Evolutionary conservation across 768 basidiomycete genomes (phyloP).

Genomic region (Wakefieldia striispora): DNA sequence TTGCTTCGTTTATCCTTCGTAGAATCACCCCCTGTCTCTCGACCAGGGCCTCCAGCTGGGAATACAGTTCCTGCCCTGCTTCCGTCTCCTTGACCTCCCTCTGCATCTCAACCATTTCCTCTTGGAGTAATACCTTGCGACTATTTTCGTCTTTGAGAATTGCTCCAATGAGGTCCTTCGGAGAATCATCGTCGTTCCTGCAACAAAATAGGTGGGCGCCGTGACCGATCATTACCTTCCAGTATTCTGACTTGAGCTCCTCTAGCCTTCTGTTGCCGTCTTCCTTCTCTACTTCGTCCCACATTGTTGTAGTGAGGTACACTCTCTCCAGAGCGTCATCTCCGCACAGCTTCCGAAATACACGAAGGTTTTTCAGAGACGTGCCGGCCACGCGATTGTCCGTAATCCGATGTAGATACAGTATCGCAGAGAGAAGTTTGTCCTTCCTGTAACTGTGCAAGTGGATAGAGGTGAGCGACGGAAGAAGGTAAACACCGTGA

Average conservation of each 20-base stretch:
- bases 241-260: not conserved
- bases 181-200: slow-evolving; percentile 6
- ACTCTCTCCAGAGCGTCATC: slow-evolving; percentile 30
- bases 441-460: slow-evolving; percentile 5
- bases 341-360: slow-evolving; percentile 32
- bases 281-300: slow-evolving; percentile 26
- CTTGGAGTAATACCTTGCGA: slow-evolving; percentile 4
- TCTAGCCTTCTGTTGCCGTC: slow-evolving; percentile 16
- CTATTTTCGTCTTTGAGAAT: not conserved
- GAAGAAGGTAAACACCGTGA: not conserved
- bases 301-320: slow-evolving; percentile 37
- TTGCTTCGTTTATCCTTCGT: slow-evolving; percentile 9
- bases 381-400: slow-evolving; percentile 38
- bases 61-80: slow-evolving; percentile 7
- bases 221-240: slow-evolving; percentile 5
- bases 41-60: slow-evolving; percentile 7
- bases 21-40: slow-evolving; percentile 9
- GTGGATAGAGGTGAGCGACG: not conserved
- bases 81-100: slow-evolving; percentile 9
- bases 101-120: slow-evolving; percentile 6
- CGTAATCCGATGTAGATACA: slow-evolving; percentile 41
- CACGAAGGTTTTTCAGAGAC: slow-evolving; percentile 31
- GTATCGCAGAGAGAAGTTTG: slow-evolving; percentile 30
- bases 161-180: slow-evolving; percentile 4
- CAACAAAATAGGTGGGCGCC: slow-evolving; percentile 12